phyloP scores from a whole-genome alignment of 1,284 basidiomycete genomes.

The Flammula alnicola region DNA sequence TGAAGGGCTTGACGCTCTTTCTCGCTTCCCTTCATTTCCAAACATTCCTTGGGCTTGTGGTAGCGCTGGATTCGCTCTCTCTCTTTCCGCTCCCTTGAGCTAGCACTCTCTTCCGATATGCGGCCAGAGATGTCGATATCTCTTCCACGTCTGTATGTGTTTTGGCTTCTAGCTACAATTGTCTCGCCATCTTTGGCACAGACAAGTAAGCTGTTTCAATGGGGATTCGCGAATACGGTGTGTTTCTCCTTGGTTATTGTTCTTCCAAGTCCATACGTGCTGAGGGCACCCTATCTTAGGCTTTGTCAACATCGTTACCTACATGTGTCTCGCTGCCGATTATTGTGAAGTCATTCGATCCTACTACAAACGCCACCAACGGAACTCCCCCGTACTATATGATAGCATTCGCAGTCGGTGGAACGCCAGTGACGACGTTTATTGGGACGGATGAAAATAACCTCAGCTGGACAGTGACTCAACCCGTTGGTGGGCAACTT shows the following conservation, averaged over 20 bases:
- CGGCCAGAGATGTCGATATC: slow-evolving; percentile 1
- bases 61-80: neutral
- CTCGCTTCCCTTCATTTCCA: neutral
- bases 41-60: neutral
- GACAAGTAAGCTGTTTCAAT: neutral
- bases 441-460: slow-evolving; percentile 44
- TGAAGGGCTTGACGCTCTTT: neutral
- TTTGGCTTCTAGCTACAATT: neutral
- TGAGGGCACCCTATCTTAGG: slow-evolving; percentile 14
- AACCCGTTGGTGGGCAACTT: slow-evolving; percentile 46
- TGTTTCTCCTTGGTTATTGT: neutral
- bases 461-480: slow-evolving; percentile 47
- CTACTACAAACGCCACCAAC: slow-evolving; percentile 18
- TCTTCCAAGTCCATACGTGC: no score
- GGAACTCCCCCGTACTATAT: slow-evolving; percentile 54
- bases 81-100: neutral
- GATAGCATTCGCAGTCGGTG: slow-evolving; percentile 47
- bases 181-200: neutral
- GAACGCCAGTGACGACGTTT: slow-evolving; percentile 42
- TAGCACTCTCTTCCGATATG: neutral
- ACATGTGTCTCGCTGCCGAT: slow-evolving; percentile 23
- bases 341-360: slow-evolving; percentile 20
- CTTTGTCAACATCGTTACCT: slow-evolving; percentile 16
- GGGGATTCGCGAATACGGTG: neutral
- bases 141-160: neutral